Evolutionary conservation across 1,139 yeast genomes (phyloP).

Genomic region (Taiozyma onychis): DNA sequence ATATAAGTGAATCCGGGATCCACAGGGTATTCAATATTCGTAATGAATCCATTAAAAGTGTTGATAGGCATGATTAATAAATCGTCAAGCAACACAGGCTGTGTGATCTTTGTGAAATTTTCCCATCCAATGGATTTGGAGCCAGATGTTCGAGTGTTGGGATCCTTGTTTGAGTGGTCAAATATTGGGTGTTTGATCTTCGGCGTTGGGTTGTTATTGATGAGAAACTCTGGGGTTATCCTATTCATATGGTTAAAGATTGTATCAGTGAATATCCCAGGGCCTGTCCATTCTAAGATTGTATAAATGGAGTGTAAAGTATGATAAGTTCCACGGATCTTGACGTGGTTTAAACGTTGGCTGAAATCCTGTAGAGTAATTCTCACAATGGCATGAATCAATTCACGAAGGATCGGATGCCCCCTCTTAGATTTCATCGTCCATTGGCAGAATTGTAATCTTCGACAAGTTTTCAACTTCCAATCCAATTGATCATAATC

Average conservation of each 20-base stretch:
- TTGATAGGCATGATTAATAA: constrained; percentile 65
- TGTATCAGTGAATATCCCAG: constrained; percentile 86
- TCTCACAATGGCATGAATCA: constrained; percentile 74
- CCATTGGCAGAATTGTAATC: constrained; percentile 79
- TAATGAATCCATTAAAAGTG: constrained; percentile 66
- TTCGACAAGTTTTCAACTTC: constrained; percentile 62
- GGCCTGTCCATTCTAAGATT: constrained; percentile 96
- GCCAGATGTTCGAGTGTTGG: constrained; percentile 6
- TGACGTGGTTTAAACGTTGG: constrained; percentile 33
- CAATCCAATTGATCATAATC: constrained; percentile 81
- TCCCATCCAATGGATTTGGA: constrained; percentile 40
- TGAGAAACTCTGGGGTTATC: constrained; percentile 18
- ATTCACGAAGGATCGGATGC: constrained; percentile 80
- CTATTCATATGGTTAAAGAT: constrained; percentile 71
- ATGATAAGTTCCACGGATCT: constrained; percentile 63
- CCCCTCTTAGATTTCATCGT: constrained; percentile 78
- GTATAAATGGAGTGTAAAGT: constrained; percentile 25
- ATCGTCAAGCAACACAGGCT: constrained; percentile 58
- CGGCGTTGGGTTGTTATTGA: constrained; percentile 6
- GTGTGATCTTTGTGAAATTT: constrained; percentile 52
- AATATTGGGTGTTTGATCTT: constrained; percentile 14
- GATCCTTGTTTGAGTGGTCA: constrained; percentile 13
- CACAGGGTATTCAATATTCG: constrained; percentile 59
- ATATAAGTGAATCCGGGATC: constrained; percentile 55
- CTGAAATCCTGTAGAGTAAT: constrained; percentile 45